Evolutionary conservation across 2,329 filamentous ascomycete genomes (phyloP), one percentile per base, ranked within the genome.

Genomic region (Aureobasidium subglaciale): DNA sequence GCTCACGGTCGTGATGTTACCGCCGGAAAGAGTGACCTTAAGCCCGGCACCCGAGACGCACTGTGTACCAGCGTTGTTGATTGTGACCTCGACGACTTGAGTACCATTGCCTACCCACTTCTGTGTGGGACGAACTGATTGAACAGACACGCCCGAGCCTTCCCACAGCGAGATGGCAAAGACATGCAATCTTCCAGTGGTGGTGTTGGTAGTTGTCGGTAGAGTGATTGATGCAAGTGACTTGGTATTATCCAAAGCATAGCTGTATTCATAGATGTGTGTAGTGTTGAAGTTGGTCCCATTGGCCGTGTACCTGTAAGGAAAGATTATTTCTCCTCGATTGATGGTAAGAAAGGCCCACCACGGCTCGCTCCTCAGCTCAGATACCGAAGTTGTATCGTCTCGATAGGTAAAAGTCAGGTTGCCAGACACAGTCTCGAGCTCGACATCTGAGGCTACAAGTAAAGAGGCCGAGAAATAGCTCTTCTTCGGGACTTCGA

Each of bases 251-350:
- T 68, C 63, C 8, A 78, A 55, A 2, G 69, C 58, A 0, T 68
- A 70, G 1, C 71, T 72, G 34, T 70, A 70, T 63, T 79, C 75
- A 48, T 74, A 78, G 18, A 78, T 73, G 59, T 75, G 71, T 4
- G 70, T 68, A 3, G 66, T 69, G 59, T 76, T 76, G 59, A 68
- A 71, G 60, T 75, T 73, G 4, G 69, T 71, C 22, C 68, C 67
- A 37, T 70, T 68, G 2, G 61, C 32, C 0, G 73, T 76, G 60
- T 69, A 76, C 40, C 72, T 70, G 53, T 63, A 67, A 0, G 75
- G 73, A 52, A 72, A 71, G 22, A 75, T 68, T 55, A 79, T 67
- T 54, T 77, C 73, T 41, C 76, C 76, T 13, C 70, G 69, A 50
- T 74, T 72, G 59, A 77, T 71, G 9, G 73, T 72, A 49, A 77